These are phyloP conservation scores for Ceratocystis destructans DNA, from an alignment of 2,329 filamentous ascomycete species.

Conservation along the genomic window DNA sequence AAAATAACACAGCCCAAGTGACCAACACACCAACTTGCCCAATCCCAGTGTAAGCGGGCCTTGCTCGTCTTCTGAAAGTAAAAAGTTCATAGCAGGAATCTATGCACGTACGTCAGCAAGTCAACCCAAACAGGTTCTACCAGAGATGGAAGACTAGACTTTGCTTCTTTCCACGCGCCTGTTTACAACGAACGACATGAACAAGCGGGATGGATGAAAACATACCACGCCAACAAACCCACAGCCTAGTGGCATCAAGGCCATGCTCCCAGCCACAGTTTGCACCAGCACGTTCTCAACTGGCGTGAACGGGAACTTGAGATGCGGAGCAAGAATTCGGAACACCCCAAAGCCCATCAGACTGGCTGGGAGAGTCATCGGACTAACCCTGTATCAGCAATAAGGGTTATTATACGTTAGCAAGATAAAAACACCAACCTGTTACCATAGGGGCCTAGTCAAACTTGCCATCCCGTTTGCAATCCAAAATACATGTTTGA, in stretches of 20 bases:
- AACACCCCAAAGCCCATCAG: conserved; percentile 93
- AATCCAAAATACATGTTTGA: conserved; percentile 99
- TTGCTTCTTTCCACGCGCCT: not conserved
- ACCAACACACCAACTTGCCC: conserved; percentile 76
- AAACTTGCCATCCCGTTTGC: conserved; percentile 49
- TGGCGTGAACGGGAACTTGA: conserved; percentile 73
- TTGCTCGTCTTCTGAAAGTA: conserved; percentile 63
- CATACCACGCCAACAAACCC: conserved; percentile 78
- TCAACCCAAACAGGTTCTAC: not conserved
- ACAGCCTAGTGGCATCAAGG: conserved; percentile 90
- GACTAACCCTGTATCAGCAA: conserved; percentile 34
- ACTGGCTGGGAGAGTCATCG: conserved; percentile 94
- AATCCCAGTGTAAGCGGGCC: conserved; percentile 60
- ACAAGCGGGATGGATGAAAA: conserved; percentile 16
- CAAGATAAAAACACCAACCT: not conserved
- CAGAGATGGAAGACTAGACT: not conserved
- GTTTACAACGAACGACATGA: not conserved
- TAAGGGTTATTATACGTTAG: not conserved
- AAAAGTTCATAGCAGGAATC: conserved; percentile 80
- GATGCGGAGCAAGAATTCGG: conserved; percentile 56
- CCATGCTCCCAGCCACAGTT: conserved; percentile 87
- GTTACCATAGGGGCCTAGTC: not conserved
- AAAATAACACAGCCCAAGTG: conserved; percentile 86
- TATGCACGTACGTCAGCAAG: conserved; percentile 21
- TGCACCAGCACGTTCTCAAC: conserved; percentile 96